These are phyloP conservation scores for Cercophora scortea DNA, from an alignment of 495 filamentous ascomycete genomes.

Conservation along the genomic window DNA sequence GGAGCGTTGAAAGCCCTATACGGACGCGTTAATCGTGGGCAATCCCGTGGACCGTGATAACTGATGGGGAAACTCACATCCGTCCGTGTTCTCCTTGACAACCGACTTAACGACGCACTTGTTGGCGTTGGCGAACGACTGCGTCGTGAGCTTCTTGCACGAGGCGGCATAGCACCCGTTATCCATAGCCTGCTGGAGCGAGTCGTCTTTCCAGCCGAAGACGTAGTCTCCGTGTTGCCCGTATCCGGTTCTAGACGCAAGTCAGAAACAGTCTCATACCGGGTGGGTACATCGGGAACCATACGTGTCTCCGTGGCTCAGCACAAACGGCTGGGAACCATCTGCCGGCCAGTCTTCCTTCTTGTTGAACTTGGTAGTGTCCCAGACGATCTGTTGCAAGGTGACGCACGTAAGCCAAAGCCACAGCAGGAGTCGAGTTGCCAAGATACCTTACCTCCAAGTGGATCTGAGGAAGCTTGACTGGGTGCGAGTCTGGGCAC, in stretches of 20 bases:
- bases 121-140: conserved; percentile 26
- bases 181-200: conserved; percentile 45
- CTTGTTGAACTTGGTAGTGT: conserved; percentile 40
- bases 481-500: conserved; percentile 40
- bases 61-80: conserved; percentile 21
- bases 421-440: not conserved
- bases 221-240: conserved; percentile 43
- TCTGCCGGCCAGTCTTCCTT: conserved; percentile 36
- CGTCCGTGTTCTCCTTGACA: conserved; percentile 36
- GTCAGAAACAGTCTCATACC: not conserved
- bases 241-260: conserved; percentile 12
- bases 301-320: conserved; percentile 34
- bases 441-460: conserved; percentile 24
- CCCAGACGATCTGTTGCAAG: conserved; percentile 33
- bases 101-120: conserved; percentile 30
- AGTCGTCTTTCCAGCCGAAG: conserved; percentile 42
- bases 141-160: conserved; percentile 28
- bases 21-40: no score
- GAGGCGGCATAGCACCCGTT: conserved; percentile 31
- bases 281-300: not conserved
- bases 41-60: no score
- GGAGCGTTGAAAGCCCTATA: no score
- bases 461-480: conserved; percentile 43
- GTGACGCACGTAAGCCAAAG: not conserved
- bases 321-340: conserved; percentile 41